Evolutionary conservation across 2,329 filamentous ascomycete genomes (phyloP).

Genomic region (Aquanectria penicillioides): DNA sequence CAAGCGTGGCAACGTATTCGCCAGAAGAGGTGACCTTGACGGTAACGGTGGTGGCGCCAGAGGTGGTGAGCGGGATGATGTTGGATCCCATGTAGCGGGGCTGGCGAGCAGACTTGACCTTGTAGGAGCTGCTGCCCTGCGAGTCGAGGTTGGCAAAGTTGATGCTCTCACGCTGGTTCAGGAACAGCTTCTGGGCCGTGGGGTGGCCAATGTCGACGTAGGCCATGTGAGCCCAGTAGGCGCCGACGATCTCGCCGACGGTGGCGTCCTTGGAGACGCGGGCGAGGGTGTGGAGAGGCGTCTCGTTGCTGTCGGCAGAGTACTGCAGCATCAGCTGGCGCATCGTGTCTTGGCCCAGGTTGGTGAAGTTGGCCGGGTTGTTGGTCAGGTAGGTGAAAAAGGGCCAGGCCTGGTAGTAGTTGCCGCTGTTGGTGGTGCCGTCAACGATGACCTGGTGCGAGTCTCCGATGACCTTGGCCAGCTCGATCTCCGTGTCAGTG

Average conservation of each 20-base stretch:
- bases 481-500: conserved; percentile 52
- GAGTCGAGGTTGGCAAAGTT: conserved; percentile 56
- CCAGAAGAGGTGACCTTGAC: conserved; percentile 48
- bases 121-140: conserved; percentile 49
- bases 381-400: conserved; percentile 59
- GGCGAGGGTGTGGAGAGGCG: conserved; percentile 57
- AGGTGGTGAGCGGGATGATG: conserved; percentile 55
- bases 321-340: conserved; percentile 56
- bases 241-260: conserved; percentile 54
- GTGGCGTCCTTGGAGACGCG: conserved; percentile 47
- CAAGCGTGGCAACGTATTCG: conserved; percentile 54
- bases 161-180: conserved; percentile 45
- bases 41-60: conserved; percentile 41
- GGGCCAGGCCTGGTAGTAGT: conserved; percentile 64
- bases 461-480: conserved; percentile 57
- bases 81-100: conserved; percentile 62
- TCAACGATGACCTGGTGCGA: conserved; percentile 61
- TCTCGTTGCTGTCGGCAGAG: conserved; percentile 56
- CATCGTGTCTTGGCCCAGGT: conserved; percentile 53
- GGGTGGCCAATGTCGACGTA: conserved; percentile 60
- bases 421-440: conserved; percentile 51
- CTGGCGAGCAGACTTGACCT: conserved; percentile 52
- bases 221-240: conserved; percentile 64
- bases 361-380: conserved; percentile 56
- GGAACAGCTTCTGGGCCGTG: conserved; percentile 51